Base-by-base conservation (phyloP, 2,329 filamentous ascomycete species). In the Aureobasidium sp. region DNA sequence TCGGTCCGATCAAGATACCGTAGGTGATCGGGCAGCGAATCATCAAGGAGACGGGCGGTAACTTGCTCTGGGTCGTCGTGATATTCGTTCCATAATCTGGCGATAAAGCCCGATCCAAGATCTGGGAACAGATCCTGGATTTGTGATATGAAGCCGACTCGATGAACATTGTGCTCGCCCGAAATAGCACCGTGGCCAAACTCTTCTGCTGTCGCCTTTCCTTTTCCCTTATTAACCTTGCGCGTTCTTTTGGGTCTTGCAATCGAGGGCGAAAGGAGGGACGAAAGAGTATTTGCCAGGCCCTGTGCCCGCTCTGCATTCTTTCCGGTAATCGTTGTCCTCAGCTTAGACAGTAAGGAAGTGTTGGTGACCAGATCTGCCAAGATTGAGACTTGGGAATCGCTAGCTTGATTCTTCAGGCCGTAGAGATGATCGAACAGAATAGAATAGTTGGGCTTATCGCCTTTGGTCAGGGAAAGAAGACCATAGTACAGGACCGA, bases 121-220 rank as follows among this genome's bases (percentile, higher is more conserved):
- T 96, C 85, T 0, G 93, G 91, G 70, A 97, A 97, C 0, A 97
- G 79, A 70, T 99, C 93, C 70, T 96, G 91, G n/a, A 99, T 82
- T 72, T 95, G 90, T 0, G 88, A 88, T 57, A 97, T 85, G 53
- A 93, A 84, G 68, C 88, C 92, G 84, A 95, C 88, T 45, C 81
- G 86, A 73, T 96, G 91, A 24, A 93, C 77, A 69, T 94, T 90
- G 37, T 92, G 77, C 47, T 81, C 78, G 9, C 74, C 75, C 54
- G 76, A 69, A 7, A 63, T 8, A 11, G 69, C 67, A 2, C 70
- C 69, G 60, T 76, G 71, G 1, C 71, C 73, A 62, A 70, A 71
- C 5, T 69, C 69, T 24, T 74, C 68, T 12, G 57, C 40, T 24
- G 61, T 61, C 11, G 70, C 73, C 64, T 72, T 74, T 6, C 75